Percentiles rank a stretch among this genome's conserved stretches.
phyloP scores from a whole-genome alignment of 352 stramenopile genomes.

The Pythium phragmiticola region DNA sequence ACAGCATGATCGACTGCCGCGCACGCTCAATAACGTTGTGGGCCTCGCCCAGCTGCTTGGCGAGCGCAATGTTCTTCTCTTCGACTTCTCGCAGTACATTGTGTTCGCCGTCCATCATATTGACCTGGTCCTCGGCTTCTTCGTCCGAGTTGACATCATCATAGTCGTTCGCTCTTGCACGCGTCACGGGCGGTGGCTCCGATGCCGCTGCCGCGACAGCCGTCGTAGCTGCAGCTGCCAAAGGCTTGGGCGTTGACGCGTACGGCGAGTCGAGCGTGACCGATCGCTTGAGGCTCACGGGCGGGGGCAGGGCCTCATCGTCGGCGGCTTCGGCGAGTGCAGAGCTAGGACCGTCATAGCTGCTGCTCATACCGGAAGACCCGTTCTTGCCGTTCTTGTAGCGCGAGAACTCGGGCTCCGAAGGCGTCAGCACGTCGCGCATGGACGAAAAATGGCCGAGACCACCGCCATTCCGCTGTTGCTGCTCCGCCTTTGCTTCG shows the following conservation, averaged over 20 bases:
- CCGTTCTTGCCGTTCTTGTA: slow-evolving; percentile 35
- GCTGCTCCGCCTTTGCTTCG: slow-evolving; percentile 42
- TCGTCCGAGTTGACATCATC: slow-evolving; percentile 80
- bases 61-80: slow-evolving; percentile 85
- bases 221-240: neutral
- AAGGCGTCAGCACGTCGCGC: slow-evolving; percentile 33
- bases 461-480: slow-evolving; percentile 28
- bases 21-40: slow-evolving; percentile 84
- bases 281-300: slow-evolving; percentile 32
- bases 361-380: slow-evolving; percentile 21
- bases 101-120: slow-evolving; percentile 64
- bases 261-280: slow-evolving; percentile 24
- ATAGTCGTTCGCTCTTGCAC: slow-evolving; percentile 54
- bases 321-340: slow-evolving; percentile 20
- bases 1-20: slow-evolving; percentile 86
- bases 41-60: slow-evolving; percentile 75
- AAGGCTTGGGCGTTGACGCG: slow-evolving; percentile 15
- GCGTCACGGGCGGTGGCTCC: neutral
- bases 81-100: slow-evolving; percentile 73
- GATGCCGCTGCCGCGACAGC: slow-evolving; percentile 8
- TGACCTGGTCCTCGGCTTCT: slow-evolving; percentile 77
- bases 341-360: slow-evolving; percentile 31
- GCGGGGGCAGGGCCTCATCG: slow-evolving; percentile 23
- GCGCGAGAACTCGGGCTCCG: slow-evolving; percentile 23
- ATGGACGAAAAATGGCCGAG: slow-evolving; percentile 42